Base-by-base conservation (phyloP, 1,284 basidiomycete genomes). In the Clitocybe nebularis region DNA sequence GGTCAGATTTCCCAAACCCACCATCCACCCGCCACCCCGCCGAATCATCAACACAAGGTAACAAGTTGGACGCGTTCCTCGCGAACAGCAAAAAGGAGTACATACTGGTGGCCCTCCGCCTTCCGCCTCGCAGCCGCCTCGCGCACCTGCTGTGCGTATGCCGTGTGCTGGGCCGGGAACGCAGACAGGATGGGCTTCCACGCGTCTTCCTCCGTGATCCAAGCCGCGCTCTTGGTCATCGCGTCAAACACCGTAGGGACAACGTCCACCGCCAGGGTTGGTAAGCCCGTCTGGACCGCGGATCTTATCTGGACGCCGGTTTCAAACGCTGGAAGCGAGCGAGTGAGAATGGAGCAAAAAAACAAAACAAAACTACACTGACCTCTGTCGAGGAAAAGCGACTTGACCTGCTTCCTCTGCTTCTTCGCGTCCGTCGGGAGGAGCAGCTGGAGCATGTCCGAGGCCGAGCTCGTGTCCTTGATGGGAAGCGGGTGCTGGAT, bases 241-340 rank as follows among this genome's bases (percentile, higher is more conserved):
- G 67, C 57, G 34, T 88, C 83, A 46, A 89, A 88, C 0, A 79
- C 71, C 7, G 62, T 40, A 0, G 70, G 57, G 0, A 79, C 67
- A 2, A 89, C 77, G 45, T 90, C 87, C 6, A 89, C 70, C 1
- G 79, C 85, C 11, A 90, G 63, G n/a, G 77, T 77, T 2, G 83
- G 83, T 40, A 86, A 64, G 1, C 78, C 77, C 6, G 64, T 69
- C 46, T 79, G 72, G 21, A 84, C 64, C 0, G 79, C 70, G 5
- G 69, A 66, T 57, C 78, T 80, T 45, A 87, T 63, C 32, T 76
- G 69, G 10, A 66, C 60, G 17, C 68, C 67, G 23, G 72, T 78
- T 46, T 86, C 82, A 45, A 81, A 84, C 0, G 84, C 85, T 82
- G 50, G 3, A 14, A 16, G 21, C 30, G 22, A 48, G 36, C 34